Base-by-base conservation (phyloP, 495 filamentous ascomycete genomes). In the Penicilliopsis zonata region DNA sequence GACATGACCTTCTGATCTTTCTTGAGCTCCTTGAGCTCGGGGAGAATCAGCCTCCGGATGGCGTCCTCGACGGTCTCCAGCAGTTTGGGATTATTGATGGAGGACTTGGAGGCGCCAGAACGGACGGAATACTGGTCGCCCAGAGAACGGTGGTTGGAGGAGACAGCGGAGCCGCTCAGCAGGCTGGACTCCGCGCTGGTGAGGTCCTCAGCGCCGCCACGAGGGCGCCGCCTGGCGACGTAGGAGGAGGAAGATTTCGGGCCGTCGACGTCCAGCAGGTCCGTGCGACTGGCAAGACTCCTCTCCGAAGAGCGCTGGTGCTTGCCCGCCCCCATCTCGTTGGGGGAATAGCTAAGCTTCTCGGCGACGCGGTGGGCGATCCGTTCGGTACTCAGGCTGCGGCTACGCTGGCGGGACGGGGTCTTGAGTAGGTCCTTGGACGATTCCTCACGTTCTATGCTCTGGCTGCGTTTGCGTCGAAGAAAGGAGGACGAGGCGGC, bases 1-100 rank as follows among this genome's bases (percentile, higher is more conserved):
- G 67, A 53, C 30, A 73, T 69, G 21, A 69, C 63, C 38, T 78
- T 85, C 49, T 92, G 82, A 44, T 93, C 84, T 46, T 83, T 74
- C 56, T 94, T 95, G 28, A 96, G 65, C 18, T 83, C 83, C 33
- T 84, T 85, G 28, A 98, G 65, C 50, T 98, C 88, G 1, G 90
- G 92, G 1, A 96, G 58, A 30, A 96, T 94, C 30, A 96, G 62
- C 27, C 87, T 73, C 30, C 82, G 79, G 42, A 98, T 96, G 13
- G 90, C 86, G 61, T 95, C 88, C 55, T 96, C 88, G 5, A 98
- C 88, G 0, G 86, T 87, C 50, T 92, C 84, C 4, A 96, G 70
- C n/a, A 98, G 58, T 40, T 83, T 92, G 0, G 88, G 88, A 49
- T 98, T 95, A 57, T 92, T 95, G 55, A 94, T 79, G 0, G 84